Evolutionary conservation across 2,329 filamentous ascomycete genomes (phyloP).

Genomic region (Aspergillus fumigatiaffinis): DNA sequence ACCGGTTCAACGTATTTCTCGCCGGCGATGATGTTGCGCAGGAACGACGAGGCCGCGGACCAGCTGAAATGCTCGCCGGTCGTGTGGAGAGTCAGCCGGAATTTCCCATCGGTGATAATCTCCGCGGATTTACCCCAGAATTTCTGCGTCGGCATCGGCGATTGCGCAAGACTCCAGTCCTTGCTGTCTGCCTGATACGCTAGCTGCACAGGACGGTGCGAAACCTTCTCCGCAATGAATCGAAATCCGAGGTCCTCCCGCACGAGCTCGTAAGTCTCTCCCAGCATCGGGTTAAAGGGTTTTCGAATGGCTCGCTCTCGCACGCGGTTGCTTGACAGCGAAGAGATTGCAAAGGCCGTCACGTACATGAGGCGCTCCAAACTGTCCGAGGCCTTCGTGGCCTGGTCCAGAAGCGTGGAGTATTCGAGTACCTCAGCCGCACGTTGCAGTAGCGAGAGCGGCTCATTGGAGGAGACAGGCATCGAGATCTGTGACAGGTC

Average conservation of each 20-base stretch:
- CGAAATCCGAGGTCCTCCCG: conserved; percentile 83
- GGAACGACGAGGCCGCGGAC: conserved; percentile 81
- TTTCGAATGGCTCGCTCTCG: conserved; percentile 92
- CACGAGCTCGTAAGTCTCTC: conserved; percentile 91
- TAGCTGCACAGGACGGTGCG: conserved; percentile 84
- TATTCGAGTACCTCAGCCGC: conserved; percentile 91
- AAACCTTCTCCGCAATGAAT: conserved; percentile 92
- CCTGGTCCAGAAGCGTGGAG: conserved; percentile 74
- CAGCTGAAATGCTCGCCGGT: conserved; percentile 82
- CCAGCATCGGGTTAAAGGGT: conserved; percentile 94
- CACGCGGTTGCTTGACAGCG: conserved; percentile 74
- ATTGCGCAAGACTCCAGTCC: conserved; percentile 82
- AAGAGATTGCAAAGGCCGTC: conserved; percentile 84
- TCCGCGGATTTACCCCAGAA: conserved; percentile 99
- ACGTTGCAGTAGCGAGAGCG: conserved; percentile 80
- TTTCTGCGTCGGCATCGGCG: conserved; percentile 84
- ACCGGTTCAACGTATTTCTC: conserved; percentile 98
- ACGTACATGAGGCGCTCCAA: conserved; percentile 78
- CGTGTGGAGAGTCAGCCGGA: conserved; percentile 70
- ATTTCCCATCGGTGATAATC: conserved; percentile 85
- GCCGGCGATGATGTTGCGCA: conserved; percentile 94
- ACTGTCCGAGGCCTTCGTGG: conserved; percentile 53
- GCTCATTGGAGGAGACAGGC: conserved; percentile 96
- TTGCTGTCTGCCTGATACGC: conserved; percentile 88
- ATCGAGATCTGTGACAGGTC: conserved; percentile 95